These are phyloP conservation scores for Solanum rostratum DNA, from an alignment of 257 asterid species.

Conservation along the genomic window DNA sequence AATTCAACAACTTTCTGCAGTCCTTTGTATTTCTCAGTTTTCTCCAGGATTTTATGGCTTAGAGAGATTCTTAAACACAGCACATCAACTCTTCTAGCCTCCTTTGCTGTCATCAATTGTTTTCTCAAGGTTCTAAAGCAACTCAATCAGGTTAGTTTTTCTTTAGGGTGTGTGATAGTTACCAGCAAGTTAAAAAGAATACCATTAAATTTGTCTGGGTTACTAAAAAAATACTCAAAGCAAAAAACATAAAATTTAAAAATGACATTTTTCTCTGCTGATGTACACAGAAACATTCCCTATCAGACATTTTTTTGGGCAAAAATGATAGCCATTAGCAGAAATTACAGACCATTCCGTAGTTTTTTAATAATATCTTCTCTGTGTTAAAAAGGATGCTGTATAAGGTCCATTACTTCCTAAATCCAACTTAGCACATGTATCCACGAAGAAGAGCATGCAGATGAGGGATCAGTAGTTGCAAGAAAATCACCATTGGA, in stretches of 20 bases:
- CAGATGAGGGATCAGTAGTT: background rate
- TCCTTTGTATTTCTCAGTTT: constrained; percentile 50
- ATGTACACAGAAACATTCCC: background rate
- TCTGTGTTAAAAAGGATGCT: background rate
- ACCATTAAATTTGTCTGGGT: background rate
- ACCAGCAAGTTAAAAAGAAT: background rate
- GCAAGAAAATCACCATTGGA: background rate
- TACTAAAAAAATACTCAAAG: background rate
- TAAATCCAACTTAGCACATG: background rate
- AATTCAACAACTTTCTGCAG: constrained; percentile 35
- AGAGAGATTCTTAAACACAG: constrained; percentile 64
- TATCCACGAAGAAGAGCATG: background rate
- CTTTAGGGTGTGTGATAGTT: background rate
- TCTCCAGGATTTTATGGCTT: constrained; percentile 59
- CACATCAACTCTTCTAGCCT: constrained; percentile 79
- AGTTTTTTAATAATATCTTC: background rate
- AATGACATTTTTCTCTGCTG: background rate
- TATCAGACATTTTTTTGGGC: background rate
- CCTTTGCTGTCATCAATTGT: constrained; percentile 62
- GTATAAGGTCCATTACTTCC: background rate
- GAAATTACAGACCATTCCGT: background rate
- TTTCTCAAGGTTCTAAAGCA: constrained; percentile 67
- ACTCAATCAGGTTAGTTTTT: background rate
- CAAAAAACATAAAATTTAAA: background rate
- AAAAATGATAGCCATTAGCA: background rate